These are phyloP conservation scores for Suillus tomentosus DNA, from an alignment of 768 basidiomycete species.

Conservation along the genomic window DNA sequence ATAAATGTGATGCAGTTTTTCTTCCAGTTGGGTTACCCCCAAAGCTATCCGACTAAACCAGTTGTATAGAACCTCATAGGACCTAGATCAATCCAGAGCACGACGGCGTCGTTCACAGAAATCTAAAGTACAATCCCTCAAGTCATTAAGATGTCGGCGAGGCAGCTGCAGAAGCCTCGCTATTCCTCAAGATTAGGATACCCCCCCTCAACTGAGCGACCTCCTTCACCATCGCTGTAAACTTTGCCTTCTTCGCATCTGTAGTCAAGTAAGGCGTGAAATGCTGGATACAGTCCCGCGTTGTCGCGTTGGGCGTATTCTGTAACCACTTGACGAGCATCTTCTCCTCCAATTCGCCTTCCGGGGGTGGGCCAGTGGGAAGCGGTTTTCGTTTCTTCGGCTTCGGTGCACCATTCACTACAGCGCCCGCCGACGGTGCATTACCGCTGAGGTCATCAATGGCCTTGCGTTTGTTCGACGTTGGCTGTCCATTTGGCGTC, in stretches of 20 bases:
- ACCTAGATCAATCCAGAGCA: background rate
- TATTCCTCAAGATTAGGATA: conserved; percentile 56
- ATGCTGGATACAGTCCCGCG: conserved; percentile 77
- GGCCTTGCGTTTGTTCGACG: conserved; percentile 65
- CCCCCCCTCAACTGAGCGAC: conserved; percentile 73
- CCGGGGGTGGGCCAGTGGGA: conserved; percentile 40
- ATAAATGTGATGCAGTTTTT: background rate
- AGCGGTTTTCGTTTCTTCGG: conserved; percentile 58
- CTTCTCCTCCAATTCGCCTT: conserved; percentile 59
- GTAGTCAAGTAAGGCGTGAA: conserved; percentile 77
- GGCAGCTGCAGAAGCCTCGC: conserved; percentile 30
- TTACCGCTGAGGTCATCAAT: conserved; percentile 37
- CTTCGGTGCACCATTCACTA: conserved; percentile 36
- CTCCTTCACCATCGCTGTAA: conserved; percentile 80
- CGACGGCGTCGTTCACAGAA: background rate
- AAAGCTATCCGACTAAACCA: background rate
- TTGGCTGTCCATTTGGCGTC: conserved; percentile 42
- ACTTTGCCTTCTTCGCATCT: conserved; percentile 67
- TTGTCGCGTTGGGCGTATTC: conserved; percentile 67
- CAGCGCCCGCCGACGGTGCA: conserved; percentile 11
- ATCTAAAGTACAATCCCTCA: conserved; percentile 7
- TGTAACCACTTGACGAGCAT: conserved; percentile 79
- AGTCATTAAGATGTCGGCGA: conserved; percentile 20
- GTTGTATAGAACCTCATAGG: background rate
- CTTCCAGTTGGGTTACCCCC: background rate